Conservation (phyloP, 768 basidiomycete genomes). For the Amanita subjunquillea region DNA sequence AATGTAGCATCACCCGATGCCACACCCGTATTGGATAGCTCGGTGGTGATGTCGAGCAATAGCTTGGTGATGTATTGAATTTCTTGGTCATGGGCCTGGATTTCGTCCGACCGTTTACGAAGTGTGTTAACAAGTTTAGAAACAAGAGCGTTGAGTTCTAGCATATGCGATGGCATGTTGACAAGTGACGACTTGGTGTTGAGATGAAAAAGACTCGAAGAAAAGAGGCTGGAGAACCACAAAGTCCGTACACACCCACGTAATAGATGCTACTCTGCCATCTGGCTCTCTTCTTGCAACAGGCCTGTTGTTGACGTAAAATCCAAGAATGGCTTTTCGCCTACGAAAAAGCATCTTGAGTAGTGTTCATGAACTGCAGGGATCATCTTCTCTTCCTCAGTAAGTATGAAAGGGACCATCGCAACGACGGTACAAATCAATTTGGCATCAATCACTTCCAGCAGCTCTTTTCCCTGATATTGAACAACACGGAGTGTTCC, state of each 20-base stretch:
- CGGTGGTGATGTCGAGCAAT: background rate
- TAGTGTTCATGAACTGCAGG: background rate
- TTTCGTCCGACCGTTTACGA: background rate
- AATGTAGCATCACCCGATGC: background rate
- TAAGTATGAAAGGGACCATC: background rate
- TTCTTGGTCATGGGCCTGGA: background rate
- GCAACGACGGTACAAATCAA: background rate
- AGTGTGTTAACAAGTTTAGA: background rate
- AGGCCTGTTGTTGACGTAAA: background rate
- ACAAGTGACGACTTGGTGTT: too few species aligned
- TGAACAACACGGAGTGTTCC: background rate
- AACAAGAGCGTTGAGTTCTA: background rate
- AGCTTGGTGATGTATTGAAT: background rate
- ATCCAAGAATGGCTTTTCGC: conserved; percentile 1
- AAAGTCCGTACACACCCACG: background rate
- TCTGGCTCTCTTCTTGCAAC: background rate
- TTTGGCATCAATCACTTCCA: background rate
- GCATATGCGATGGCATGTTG: background rate
- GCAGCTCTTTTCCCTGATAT: background rate
- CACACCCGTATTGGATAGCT: background rate
- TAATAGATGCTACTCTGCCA: background rate
- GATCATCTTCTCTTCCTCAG: background rate
- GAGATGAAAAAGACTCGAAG: too few species aligned
- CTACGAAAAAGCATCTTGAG: background rate
- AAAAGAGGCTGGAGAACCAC: too few species aligned